Evolutionary conservation across 306 rosid species (phyloP), one percentile per base, ranked within the genome.

Genomic region (Macrotyloma uniflorum): DNA sequence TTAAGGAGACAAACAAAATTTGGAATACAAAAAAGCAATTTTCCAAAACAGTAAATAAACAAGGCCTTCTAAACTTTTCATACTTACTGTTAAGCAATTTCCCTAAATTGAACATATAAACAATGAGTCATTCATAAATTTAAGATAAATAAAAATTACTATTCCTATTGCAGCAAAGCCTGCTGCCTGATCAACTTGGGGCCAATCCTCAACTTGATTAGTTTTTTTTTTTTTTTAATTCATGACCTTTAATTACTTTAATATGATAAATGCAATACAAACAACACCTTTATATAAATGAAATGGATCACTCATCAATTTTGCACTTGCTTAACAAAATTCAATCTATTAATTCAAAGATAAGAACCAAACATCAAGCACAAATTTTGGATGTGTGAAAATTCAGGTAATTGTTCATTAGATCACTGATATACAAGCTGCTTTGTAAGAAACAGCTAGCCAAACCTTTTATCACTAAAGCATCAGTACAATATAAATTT

Each of bases 391-490:
- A 58, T 47, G 45, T 46, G 54, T 28, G 15, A 70, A n/a, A 79
- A 58, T 35, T 47, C 46, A 23, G 59, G 18, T 28, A 62, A 72
- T 50, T 61, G 32, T 40, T 32, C 33, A 79, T 13, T 62, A 18
- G 78, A 68, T 26, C 26, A 13, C 59, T 28, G 10, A 36, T 23
- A 49, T 13, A 23, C 14, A 42, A 24, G 73, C 16, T 71, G 47
- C 62, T 61, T 71, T 4, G 20, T 11, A 71, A 71, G 66, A 38
- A 75, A 57, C 50, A 47, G 69, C 74, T 67, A 74, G 64, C 53
- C 66, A 58, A 59, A 58, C 18, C 8, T n/a, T 68, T 55, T 51
- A 75, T 35, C 11, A 14, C 19, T 19, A 58, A 74, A 69, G 23
- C 47, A 58, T 45, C 18, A 46, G 46, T 0, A 6, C 19, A 45